These are phyloP conservation scores for Triticum turgidum DNA, from an alignment of 176 grass and related monocot species.

Conservation along the genomic window DNA sequence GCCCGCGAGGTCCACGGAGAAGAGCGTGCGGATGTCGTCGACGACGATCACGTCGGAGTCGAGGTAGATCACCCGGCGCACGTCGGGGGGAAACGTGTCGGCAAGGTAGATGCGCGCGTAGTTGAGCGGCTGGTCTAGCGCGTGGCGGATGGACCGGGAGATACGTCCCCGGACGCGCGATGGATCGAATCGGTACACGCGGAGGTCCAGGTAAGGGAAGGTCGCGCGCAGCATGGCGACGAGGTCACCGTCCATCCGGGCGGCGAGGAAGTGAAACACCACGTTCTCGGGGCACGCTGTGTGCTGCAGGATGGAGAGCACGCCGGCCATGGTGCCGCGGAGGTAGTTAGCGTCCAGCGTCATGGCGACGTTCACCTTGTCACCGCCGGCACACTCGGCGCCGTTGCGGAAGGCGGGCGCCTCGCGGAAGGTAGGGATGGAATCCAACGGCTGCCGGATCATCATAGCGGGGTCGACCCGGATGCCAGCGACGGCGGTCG, in stretches of 20 bases:
- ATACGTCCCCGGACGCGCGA: slow-evolving; percentile 65
- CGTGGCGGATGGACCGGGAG: slow-evolving; percentile 70
- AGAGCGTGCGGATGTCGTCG: slow-evolving; percentile 62
- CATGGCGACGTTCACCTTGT: slow-evolving; percentile 69
- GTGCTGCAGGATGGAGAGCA: slow-evolving; percentile 78
- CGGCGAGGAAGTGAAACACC: slow-evolving; percentile 68
- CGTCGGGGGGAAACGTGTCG: slow-evolving; percentile 43
- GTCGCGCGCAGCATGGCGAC: slow-evolving; percentile 34
- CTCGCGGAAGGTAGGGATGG: slow-evolving; percentile 41
- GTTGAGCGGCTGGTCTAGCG: slow-evolving; percentile 77
- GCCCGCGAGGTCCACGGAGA: slow-evolving; percentile 48
- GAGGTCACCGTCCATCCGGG: slow-evolving; percentile 26
- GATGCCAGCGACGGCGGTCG: not conserved
- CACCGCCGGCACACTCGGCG: slow-evolving; percentile 28
- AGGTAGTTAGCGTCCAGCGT: slow-evolving; percentile 76
- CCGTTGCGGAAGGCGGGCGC: slow-evolving; percentile 69
- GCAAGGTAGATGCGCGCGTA: slow-evolving; percentile 81
- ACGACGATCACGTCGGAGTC: slow-evolving; percentile 79
- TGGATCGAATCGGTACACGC: slow-evolving; percentile 63
- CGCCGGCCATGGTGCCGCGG: slow-evolving; percentile 62
- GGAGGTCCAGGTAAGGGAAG: slow-evolving; percentile 58
- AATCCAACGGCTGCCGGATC: slow-evolving; percentile 25
- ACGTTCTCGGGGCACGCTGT: slow-evolving; percentile 63
- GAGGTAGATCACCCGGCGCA: slow-evolving; percentile 63
- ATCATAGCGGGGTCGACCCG: slow-evolving; percentile 19